These are phyloP conservation scores for Apiotrichum sp. DNA, from an alignment of 1,284 basidiomycete species.

Conservation along the genomic window DNA sequence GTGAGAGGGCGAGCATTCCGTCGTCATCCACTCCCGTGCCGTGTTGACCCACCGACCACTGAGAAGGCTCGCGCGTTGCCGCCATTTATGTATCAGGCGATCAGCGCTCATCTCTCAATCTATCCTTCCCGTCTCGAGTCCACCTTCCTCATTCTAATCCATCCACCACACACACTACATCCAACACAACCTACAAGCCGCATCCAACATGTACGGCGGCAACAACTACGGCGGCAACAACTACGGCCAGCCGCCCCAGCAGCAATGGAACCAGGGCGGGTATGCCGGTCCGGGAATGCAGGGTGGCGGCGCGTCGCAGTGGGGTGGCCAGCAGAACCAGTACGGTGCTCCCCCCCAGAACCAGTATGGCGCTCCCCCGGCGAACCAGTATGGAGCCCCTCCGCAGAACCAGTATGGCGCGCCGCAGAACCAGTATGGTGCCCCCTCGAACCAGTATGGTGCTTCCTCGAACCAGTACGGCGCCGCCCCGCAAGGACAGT, in stretches of 20 bases:
- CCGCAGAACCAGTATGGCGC: background rate
- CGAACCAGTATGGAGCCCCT: constrained; percentile 1
- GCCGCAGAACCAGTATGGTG: constrained; percentile 14
- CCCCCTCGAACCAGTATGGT: constrained; percentile 7
- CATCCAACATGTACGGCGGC: constrained; percentile 12
- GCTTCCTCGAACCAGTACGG: constrained; percentile 5
- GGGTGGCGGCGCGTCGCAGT: background rate
- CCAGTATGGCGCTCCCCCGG: constrained; percentile 16
- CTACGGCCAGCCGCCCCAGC: constrained; percentile 6
- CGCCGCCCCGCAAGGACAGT: background rate
- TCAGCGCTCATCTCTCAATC: too few species aligned
- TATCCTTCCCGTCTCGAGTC: background rate
- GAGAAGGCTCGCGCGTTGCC: too few species aligned
- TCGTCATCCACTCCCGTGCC: too few species aligned
- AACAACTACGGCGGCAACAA: constrained; percentile 5
- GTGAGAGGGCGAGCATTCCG: too few species aligned
- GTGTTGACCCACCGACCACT: too few species aligned
- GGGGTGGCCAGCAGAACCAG: background rate
- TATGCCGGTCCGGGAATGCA: background rate
- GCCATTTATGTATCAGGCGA: too few species aligned
- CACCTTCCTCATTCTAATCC: background rate
- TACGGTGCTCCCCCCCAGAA: constrained; percentile 4
- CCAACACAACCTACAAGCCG: background rate
- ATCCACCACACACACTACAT: background rate
- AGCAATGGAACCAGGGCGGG: constrained; percentile 1